These are phyloP conservation scores for Lepiota venenata DNA, from an alignment of 768 basidiomycete genomes.

Conservation along the genomic window DNA sequence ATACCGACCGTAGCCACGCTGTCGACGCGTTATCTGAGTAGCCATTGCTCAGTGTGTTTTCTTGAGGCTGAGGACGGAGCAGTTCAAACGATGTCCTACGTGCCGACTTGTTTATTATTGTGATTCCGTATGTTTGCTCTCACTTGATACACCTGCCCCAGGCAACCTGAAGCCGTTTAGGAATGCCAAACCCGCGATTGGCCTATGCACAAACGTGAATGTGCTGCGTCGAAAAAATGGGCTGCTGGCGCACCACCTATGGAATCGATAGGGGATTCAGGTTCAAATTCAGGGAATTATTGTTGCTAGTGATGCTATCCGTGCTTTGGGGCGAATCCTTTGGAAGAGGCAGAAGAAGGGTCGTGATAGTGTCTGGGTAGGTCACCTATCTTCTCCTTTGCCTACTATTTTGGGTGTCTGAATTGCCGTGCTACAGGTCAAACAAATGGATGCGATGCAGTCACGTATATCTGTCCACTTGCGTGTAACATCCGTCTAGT, in stretches of 20 bases:
- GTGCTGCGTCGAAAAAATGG: slow-evolving; percentile 63
- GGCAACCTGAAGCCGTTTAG: too few species aligned
- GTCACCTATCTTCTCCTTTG: slow-evolving; percentile 18
- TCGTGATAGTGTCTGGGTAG: slow-evolving; percentile 52
- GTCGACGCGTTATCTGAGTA: slow-evolving; percentile 56
- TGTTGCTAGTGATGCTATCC: slow-evolving; percentile 73
- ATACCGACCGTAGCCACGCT: slow-evolving; percentile 63
- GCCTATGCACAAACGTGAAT: slow-evolving; percentile 76
- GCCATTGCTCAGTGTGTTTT: slow-evolving; percentile 71
- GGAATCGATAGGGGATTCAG: slow-evolving; percentile 21
- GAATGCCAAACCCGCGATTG: slow-evolving; percentile 74
- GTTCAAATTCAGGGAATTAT: slow-evolving; percentile 14
- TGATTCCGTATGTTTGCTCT: slow-evolving; percentile 46
- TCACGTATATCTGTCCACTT: slow-evolving; percentile 53
- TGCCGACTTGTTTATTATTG: slow-evolving; percentile 80
- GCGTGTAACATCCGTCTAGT: background rate
- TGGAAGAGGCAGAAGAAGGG: slow-evolving; percentile 62
- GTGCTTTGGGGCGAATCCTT: slow-evolving; percentile 74
- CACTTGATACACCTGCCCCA: too few species aligned
- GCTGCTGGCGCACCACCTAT: slow-evolving; percentile 31
- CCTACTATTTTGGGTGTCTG: background rate
- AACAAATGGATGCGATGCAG: slow-evolving; percentile 66
- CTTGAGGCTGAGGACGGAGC: slow-evolving; percentile 25
- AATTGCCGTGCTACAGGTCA: slow-evolving; percentile 36
- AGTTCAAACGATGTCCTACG: slow-evolving; percentile 68